Percentiles rank a stretch among this genome's conserved stretches.
Evolutionary conservation across 1,284 basidiomycete genomes (phyloP).

Genomic region (Trichosporon coremiiforme): DNA sequence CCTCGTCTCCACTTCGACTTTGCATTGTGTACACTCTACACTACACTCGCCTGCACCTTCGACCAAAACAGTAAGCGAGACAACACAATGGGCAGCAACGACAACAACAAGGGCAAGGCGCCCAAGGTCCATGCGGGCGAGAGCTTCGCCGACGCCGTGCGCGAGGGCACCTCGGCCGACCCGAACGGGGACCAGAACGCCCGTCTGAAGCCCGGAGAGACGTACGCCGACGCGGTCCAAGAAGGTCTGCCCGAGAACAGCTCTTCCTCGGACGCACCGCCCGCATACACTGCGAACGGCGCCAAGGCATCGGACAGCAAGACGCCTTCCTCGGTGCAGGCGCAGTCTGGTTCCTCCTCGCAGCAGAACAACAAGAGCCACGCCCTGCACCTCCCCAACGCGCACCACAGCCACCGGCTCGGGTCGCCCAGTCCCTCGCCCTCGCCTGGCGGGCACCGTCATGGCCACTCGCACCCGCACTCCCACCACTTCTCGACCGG

Average conservation of each 20-base stretch:
- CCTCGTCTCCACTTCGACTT: conserved; percentile 6
- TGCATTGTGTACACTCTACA: background rate
- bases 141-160: conserved; percentile 14
- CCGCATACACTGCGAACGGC: background rate
- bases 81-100: background rate
- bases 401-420: background rate
- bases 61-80: too few relatives aligned
- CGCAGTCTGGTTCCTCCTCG: background rate
- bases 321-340: background rate
- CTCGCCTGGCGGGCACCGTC: background rate
- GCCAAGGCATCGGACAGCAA: background rate
- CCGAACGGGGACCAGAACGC: conserved; percentile 8
- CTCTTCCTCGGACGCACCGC: background rate
- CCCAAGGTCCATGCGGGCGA: background rate
- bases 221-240: background rate
- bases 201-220: conserved; percentile 1
- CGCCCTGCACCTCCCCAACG: background rate
- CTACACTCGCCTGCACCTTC: background rate
- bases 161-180: conserved; percentile 4
- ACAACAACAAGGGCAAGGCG: conserved; percentile 8
- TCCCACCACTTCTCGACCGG: too few relatives aligned
- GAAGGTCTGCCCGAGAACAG: background rate
- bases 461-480: background rate
- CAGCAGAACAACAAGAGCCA: background rate
- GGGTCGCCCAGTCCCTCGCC: background rate